Evolutionary conservation across 2,329 filamentous ascomycete species (phyloP).

Genomic region (Penicillium sp.): DNA sequence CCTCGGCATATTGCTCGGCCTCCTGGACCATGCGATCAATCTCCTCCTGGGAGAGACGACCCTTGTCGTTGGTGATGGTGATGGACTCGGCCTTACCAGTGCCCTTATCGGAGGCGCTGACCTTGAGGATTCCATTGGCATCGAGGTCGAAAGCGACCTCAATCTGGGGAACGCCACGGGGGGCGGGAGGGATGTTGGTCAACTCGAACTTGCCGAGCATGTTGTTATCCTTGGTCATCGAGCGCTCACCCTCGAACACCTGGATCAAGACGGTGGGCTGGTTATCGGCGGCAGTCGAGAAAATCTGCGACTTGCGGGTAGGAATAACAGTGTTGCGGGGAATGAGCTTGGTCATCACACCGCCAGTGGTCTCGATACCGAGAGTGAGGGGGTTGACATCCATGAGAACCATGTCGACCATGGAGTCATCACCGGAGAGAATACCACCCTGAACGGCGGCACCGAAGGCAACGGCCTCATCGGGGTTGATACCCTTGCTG

Average conservation of each 20-base stretch:
- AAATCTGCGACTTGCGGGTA: slow-evolving; percentile 96
- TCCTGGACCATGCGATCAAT: slow-evolving; percentile 99
- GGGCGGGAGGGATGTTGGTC: slow-evolving; percentile 89
- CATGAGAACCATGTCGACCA: slow-evolving; percentile 83
- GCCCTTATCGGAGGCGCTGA: slow-evolving; percentile 94
- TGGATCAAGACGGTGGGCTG: slow-evolving; percentile 94
- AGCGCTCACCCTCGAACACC: slow-evolving; percentile 90
- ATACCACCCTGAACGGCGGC: slow-evolving; percentile 97
- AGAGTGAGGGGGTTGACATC: slow-evolving; percentile 95
- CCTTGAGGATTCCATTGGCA: slow-evolving; percentile 97
- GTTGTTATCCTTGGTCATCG: slow-evolving; percentile 97
- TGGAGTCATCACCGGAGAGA: slow-evolving; percentile 81
- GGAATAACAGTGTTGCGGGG: slow-evolving; percentile 92
- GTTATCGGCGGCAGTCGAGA: slow-evolving; percentile 95
- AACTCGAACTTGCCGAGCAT: slow-evolving; percentile 97
- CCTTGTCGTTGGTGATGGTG: slow-evolving; percentile 99
- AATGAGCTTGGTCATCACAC: slow-evolving; percentile 97
- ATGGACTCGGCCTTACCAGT: slow-evolving; percentile 97
- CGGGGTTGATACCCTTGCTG: slow-evolving; percentile 98
- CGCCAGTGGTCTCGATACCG: slow-evolving; percentile 95
- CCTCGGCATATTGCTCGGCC: slow-evolving; percentile 97
- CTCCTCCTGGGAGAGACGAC: slow-evolving; percentile 90
- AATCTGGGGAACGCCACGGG: slow-evolving; percentile 95
- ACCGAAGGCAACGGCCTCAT: slow-evolving; percentile 97
- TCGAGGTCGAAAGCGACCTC: slow-evolving; percentile 98